These are phyloP conservation scores for Ploettnerulaceae sp. DNA, from an alignment of 2,329 filamentous ascomycete genomes.

Conservation along the genomic window DNA sequence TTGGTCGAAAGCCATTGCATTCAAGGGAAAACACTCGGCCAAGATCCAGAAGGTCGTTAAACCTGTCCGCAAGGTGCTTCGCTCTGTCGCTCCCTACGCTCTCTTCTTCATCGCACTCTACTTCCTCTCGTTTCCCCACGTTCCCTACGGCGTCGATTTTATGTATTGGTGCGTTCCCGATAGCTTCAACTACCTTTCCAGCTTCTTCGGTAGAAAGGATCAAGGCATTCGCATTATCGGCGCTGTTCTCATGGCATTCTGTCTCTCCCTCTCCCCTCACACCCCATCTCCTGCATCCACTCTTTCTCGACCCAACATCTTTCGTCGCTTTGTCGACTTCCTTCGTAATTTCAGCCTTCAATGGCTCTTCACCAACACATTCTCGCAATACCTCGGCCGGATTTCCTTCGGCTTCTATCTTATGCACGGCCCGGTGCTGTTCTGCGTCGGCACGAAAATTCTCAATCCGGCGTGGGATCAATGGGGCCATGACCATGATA, in stretches of 20 bases:
- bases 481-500: neutral
- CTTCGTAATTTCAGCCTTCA: neutral
- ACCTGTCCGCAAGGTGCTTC: neutral
- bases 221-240: constrained; percentile 6
- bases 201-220: neutral
- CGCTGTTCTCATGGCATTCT: constrained; percentile 4
- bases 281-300: neutral
- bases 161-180: neutral
- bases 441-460: constrained; percentile 8
- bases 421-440: constrained; percentile 13
- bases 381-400: constrained; percentile 10
- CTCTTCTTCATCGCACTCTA: constrained; percentile 8
- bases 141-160: neutral
- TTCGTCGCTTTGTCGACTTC: neutral
- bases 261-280: constrained; percentile 1
- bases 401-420: constrained; percentile 10
- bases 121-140: constrained; percentile 7
- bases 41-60: neutral
- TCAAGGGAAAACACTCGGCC: neutral
- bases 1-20: neutral
- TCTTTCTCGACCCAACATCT: neutral
- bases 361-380: constrained; percentile 4
- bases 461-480: neutral
- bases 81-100: neutral
- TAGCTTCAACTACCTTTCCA: neutral